Evolutionary conservation across 1,284 basidiomycete species (phyloP), one percentile per base, ranked within the genome.

Genomic region (Cutaneotrichosporon sp.): DNA sequence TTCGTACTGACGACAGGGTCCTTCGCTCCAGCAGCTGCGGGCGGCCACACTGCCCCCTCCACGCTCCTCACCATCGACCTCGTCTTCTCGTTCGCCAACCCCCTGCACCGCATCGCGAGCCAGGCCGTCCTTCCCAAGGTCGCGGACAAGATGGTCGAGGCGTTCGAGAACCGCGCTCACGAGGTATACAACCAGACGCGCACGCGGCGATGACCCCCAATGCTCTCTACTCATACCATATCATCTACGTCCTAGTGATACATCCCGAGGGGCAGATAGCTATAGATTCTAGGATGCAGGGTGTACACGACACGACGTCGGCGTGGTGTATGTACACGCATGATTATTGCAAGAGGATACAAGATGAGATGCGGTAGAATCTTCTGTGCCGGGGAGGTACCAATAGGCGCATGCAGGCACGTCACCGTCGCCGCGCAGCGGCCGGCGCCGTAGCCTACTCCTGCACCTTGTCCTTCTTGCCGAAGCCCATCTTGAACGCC

Each of bases 81-180:
- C 30, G 79, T 81, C 1, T 98, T 89, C 70, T 84, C 86, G 21
- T 97, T 97, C 67, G 80, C 86, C 40, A 93, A 86, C 68, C 91
- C 91, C 0, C 64, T 94, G 35, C 86, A 97, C 68, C 87, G 88
- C 1, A 81, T 84, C 1, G 81, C 92, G 17, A 88, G 88, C 4
- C 80, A 85, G 21, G 79, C 84, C 12, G 90, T 96, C 65, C 90
- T 97, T 67, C 86, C 86, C 20, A 84, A 87, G 67, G 86, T 96
- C 9, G 89, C 88, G 8, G 83, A 83, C 58, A 80, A 87, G 74
- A 97, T 96, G 90, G 86, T 97, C 21, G 78, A 86, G 55, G 92
- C 92, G 4, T 98, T 98, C 66, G 89, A 96, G 73, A 78, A 85
- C 62, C 80, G 92, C 33, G 93, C 89, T 70, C 46, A 79, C 48